Evolutionary conservation across 495 filamentous ascomycete genomes (phyloP), one percentile per base, ranked within the genome.

Genomic region (Penicillium robsamsonii): DNA sequence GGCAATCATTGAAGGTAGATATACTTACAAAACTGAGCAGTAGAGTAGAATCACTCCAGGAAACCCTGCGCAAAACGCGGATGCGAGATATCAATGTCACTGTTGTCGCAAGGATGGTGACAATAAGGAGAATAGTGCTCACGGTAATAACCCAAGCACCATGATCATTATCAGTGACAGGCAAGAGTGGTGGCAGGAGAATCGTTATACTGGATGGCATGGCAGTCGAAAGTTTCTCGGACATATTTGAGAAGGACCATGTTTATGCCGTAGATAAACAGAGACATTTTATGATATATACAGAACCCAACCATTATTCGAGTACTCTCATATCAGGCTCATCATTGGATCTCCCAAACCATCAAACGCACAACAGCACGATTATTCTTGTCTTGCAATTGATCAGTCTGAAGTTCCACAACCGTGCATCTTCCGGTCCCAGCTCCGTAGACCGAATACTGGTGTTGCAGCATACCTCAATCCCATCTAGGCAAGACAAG

Each of bases 81-180:
- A 57, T 29, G 7, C 48, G 55, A 20, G 55, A 57, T 51, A 57
- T 52, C 22, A 52, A 27, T 0, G 55, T 45, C 4, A 59, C 33
- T 25, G 31, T 53, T 11, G 51, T 53, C 18, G 51, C 51, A 4
- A 53, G 42, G 18, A 48, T 50, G 13, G 57, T 49, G 7, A 59
- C 43, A 20, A 59, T 38, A 13, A 59, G 50, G 25, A 59, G 22
- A 6, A 59, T 59, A 18, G 57, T 59, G 50, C 57, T 55, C 24
- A 59, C 56, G 1, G 49, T 53, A 7, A 58, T 58, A 13, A 58
- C 56, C 56, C 57, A 59, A 3, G 57, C 45, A 5, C 57, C 40
- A 46, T 59, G 57, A 33, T 59, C 50, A 45, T 55, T 38, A 3
- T 47, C 35, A 1, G 33, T 59, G 22, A 59, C 57, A 22, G 57